A percentile compares a stretch with the other conserved stretches of the same genome.
These are phyloP conservation scores for Excoecaria agallocha DNA, from an alignment of 345 rosid species.

Conservation along the genomic window DNA sequence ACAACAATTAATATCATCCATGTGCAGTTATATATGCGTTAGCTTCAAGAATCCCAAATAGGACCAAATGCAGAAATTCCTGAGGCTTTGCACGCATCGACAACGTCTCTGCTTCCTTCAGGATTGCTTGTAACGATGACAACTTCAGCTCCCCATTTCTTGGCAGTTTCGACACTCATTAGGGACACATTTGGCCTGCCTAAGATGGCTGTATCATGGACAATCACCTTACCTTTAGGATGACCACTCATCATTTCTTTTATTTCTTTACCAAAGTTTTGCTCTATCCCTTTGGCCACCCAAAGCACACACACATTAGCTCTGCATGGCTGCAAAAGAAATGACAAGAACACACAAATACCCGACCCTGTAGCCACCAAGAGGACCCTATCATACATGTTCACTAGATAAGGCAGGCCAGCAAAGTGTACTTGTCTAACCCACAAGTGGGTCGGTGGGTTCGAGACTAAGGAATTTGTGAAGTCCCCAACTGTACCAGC, in stretches of 20 bases:
- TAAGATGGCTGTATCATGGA: constrained; percentile 59
- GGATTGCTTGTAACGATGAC: constrained; percentile 91
- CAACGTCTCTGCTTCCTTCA: constrained; percentile 79
- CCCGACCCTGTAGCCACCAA: constrained; percentile 86
- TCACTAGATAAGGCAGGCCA: constrained; percentile 68
- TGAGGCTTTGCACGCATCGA: constrained; percentile 55
- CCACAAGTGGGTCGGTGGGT: constrained; percentile 78
- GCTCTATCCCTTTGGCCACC: constrained; percentile 75
- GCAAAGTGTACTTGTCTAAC: constrained; percentile 74
- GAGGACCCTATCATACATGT: constrained; percentile 71
- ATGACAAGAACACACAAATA: constrained; percentile 77
- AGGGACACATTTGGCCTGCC: constrained; percentile 73
- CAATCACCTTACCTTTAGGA: constrained; percentile 55
- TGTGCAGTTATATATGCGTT: no score
- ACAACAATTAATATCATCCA: no score
- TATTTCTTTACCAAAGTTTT: constrained; percentile 67
- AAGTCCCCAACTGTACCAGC: constrained; percentile 91
- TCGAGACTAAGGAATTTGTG: constrained; percentile 57
- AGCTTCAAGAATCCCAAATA: constrained; percentile 82
- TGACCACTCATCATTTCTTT: constrained; percentile 49
- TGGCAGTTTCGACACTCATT: constrained; percentile 64
- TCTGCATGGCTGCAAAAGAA: constrained; percentile 60
- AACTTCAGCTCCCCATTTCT: constrained; percentile 63
- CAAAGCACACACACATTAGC: constrained; percentile 62
- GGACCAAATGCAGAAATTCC: constrained; percentile 82